Conservation (phyloP, 1,139 yeast genomes). For the Taphrina populina region DNA sequence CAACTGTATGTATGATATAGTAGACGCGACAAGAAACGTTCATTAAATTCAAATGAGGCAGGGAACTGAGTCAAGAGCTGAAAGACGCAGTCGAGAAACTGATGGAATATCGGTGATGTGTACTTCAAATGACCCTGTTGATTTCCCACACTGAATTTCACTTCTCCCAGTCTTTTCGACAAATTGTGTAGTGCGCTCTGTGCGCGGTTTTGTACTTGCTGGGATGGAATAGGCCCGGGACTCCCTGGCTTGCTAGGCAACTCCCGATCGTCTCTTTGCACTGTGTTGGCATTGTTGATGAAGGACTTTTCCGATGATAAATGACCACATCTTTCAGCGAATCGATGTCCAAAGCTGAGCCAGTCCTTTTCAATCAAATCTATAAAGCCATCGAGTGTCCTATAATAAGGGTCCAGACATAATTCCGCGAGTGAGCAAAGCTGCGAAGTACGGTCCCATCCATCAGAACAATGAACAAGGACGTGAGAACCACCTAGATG, state of each 20-base stretch:
- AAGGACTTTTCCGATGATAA: slow-evolving; percentile 49
- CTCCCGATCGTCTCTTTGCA: slow-evolving; percentile 36
- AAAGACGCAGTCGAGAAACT: slow-evolving; percentile 83
- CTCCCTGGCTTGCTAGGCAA: background rate
- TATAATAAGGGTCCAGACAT: slow-evolving; percentile 83
- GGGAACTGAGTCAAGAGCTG: slow-evolving; percentile 76
- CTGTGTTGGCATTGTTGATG: slow-evolving; percentile 38
- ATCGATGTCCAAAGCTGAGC: slow-evolving; percentile 91
- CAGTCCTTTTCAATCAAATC: slow-evolving; percentile 88
- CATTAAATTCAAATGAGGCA: slow-evolving; percentile 75
- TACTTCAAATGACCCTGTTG: slow-evolving; percentile 47
- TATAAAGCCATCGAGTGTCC: slow-evolving; percentile 86
- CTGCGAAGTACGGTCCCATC: slow-evolving; percentile 97
- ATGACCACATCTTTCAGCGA: slow-evolving; percentile 79
- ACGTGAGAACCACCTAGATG: slow-evolving; percentile 81
- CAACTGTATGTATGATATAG: slow-evolving; percentile 88
- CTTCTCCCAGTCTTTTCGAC: slow-evolving; percentile 32
- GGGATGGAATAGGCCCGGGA: background rate
- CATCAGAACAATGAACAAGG: slow-evolving; percentile 91
- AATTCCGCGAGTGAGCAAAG: slow-evolving; percentile 79
- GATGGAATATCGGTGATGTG: slow-evolving; percentile 89
- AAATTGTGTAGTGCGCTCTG: slow-evolving; percentile 39
- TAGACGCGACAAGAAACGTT: slow-evolving; percentile 76
- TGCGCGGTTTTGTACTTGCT: slow-evolving; percentile 25
- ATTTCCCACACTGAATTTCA: slow-evolving; percentile 40